Percentiles rank a stretch among this genome's conserved stretches.
Conservation (phyloP, 2,329 filamentous ascomycete genomes). For the Mycosphaerelloides madeirae region DNA sequence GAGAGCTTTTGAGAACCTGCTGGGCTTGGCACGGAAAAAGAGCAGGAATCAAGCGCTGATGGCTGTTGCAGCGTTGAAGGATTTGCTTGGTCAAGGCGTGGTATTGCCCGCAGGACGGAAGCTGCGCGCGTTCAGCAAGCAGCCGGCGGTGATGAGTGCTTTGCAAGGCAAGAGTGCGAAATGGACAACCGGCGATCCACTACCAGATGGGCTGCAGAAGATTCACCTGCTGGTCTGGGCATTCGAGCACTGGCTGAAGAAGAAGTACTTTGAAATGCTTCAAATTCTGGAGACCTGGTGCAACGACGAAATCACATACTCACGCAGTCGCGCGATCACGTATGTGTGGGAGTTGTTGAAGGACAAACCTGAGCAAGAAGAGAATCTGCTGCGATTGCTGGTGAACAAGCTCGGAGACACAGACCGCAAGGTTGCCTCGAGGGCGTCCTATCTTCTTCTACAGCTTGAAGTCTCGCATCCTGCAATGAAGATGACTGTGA, state of each 20-base stretch:
- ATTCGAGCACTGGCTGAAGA: slow-evolving; percentile 94
- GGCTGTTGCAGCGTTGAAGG: slow-evolving; percentile 87
- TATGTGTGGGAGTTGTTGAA: slow-evolving; percentile 88
- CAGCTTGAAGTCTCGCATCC: slow-evolving; percentile 87
- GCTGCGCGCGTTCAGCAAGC: slow-evolving; percentile 70
- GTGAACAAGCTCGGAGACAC: slow-evolving; percentile 97
- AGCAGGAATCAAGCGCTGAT: slow-evolving; percentile 89
- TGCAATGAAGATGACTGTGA: slow-evolving; percentile 85
- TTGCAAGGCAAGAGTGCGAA: slow-evolving; percentile 58
- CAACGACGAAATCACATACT: slow-evolving; percentile 91
- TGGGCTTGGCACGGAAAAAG: slow-evolving; percentile 82
- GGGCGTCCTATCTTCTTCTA: slow-evolving; percentile 87
- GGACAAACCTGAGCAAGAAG: slow-evolving; percentile 95
- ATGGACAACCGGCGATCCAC: slow-evolving; percentile 65
- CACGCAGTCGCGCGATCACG: slow-evolving; percentile 78
- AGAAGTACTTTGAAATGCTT: slow-evolving; percentile 86
- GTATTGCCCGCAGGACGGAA: slow-evolving; percentile 79
- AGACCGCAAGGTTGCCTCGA: slow-evolving; percentile 90
- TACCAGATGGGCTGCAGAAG: slow-evolving; percentile 70
- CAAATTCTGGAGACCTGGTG: slow-evolving; percentile 91
- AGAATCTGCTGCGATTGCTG: slow-evolving; percentile 81
- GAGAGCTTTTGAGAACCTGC: slow-evolving; percentile 79
- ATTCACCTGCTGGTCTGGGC: slow-evolving; percentile 81
- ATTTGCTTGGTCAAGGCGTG: slow-evolving; percentile 85
- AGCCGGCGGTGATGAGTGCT: slow-evolving; percentile 68